These are phyloP conservation scores for Malassezia sp. DNA, from an alignment of 1,284 basidiomycete genomes.

Conservation along the genomic window DNA sequence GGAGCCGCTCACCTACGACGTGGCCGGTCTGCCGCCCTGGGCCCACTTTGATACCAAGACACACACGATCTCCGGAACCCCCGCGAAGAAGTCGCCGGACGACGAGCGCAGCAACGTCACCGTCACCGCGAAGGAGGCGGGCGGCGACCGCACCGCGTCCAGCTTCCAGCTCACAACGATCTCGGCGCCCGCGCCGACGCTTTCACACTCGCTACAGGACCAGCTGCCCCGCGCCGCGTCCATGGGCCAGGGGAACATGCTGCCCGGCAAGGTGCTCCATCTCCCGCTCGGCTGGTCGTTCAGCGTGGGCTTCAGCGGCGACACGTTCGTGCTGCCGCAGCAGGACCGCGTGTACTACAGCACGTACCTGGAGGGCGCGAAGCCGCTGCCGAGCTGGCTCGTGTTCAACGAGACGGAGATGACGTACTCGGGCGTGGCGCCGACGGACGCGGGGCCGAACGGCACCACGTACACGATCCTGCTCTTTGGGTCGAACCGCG, in stretches of 20 bases:
- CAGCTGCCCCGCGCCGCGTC: constrained; percentile 34
- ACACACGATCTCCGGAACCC: constrained; percentile 5
- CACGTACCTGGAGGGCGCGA: constrained; percentile 58
- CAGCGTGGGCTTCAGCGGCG: constrained; percentile 67
- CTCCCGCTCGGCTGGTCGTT: constrained; percentile 79
- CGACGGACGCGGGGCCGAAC: constrained; percentile 46
- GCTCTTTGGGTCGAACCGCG: constrained; percentile 33
- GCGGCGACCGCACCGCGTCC: neutral
- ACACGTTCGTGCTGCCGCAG: constrained; percentile 54
- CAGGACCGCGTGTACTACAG: constrained; percentile 56
- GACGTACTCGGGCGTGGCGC: constrained; percentile 70
- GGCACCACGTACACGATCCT: constrained; percentile 30
- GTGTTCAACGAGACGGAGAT: constrained; percentile 55
- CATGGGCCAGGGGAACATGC: constrained; percentile 27
- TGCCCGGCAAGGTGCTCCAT: constrained; percentile 51
- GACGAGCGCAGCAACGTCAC: constrained; percentile 3
- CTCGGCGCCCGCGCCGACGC: constrained; percentile 23
- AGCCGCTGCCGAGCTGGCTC: constrained; percentile 65
- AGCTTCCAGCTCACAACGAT: constrained; percentile 28
- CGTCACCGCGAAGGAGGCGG: constrained; percentile 9
- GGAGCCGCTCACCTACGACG: neutral
- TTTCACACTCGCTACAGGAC: constrained; percentile 27
- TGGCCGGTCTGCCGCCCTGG: constrained; percentile 13
- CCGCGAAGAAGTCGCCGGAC: neutral
- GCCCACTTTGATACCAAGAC: constrained; percentile 4